Evolutionary conservation across 208 protist genomes (phyloP).

Genomic region (Giardia muris): DNA sequence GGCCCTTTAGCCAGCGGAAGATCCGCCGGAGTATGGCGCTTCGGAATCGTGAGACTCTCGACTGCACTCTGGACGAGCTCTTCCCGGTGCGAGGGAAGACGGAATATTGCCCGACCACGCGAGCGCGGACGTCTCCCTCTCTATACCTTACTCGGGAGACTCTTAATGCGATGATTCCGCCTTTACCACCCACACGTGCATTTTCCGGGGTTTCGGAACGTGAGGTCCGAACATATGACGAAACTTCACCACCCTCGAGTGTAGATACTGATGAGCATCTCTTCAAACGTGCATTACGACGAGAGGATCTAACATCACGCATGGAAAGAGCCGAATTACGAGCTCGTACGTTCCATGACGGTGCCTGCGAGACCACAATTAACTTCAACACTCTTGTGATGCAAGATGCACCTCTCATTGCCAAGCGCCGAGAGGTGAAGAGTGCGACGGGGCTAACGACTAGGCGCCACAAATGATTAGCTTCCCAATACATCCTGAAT

Average conservation of each 20-base stretch:
- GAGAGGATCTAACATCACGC: background rate
- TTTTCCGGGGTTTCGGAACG: too few relatives aligned
- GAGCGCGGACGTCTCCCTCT: background rate
- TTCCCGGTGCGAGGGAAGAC: background rate
- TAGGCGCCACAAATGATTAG: too few relatives aligned
- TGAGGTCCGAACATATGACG: too few relatives aligned
- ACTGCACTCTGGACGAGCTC: background rate
- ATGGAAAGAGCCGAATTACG: background rate
- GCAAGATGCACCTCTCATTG: too few relatives aligned
- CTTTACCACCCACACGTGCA: background rate
- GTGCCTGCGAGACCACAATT: too few relatives aligned
- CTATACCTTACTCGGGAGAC: too few relatives aligned
- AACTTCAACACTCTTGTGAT: too few relatives aligned
- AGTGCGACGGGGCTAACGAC: too few relatives aligned
- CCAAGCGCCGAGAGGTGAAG: too few relatives aligned
- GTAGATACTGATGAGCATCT: background rate
- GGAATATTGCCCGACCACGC: background rate
- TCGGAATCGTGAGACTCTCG: background rate
- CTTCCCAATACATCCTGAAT: too few relatives aligned
- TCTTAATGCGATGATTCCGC: background rate
- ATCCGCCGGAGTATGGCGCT: background rate
- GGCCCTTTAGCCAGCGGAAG: background rate
- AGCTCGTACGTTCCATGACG: too few relatives aligned
- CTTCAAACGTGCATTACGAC: background rate
- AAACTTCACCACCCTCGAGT: too few relatives aligned